phyloP scores from a whole-genome alignment of 345 rosid species.

The Cardamine occulta region DNA sequence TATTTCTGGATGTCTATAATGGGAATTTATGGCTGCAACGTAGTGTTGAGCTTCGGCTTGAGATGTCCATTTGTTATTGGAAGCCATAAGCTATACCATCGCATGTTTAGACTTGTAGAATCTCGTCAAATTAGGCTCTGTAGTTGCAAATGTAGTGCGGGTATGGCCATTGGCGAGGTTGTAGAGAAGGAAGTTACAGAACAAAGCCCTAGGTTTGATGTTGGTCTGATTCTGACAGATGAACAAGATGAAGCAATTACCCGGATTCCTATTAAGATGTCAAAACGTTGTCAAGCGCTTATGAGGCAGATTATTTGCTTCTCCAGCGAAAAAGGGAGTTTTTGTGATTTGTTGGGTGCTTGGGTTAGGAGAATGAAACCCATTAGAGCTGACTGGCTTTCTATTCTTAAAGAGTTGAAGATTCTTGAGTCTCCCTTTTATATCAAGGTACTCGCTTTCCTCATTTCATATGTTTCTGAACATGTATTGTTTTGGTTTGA shows the following conservation, averaged over 20 bases:
- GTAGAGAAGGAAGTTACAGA: conserved; percentile 33
- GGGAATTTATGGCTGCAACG: conserved; percentile 41
- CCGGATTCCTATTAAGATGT: conserved; percentile 61
- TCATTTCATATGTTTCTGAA: too few species aligned
- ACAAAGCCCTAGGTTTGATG: conserved; percentile 52
- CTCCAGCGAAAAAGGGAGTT: conserved; percentile 45
- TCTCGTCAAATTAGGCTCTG: conserved; percentile 12
- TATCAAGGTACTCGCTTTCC: conserved; percentile 52
- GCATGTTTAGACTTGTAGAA: conserved; percentile 21
- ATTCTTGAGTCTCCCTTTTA: conserved; percentile 60
- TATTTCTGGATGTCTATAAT: conserved; percentile 22
- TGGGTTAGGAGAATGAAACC: conserved; percentile 88
- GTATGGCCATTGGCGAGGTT: conserved; percentile 15
- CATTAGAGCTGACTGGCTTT: conserved; percentile 78
- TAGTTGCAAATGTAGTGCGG: conserved; percentile 33
- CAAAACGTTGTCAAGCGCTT: conserved; percentile 68
- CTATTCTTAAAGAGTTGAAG: conserved; percentile 68
- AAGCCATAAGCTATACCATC: conserved; percentile 34
- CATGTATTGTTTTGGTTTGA: too few species aligned
- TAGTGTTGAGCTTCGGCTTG: conserved; percentile 33
- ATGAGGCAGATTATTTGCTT: conserved; percentile 70
- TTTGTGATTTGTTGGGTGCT: conserved; percentile 57
- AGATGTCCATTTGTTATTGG: conserved; percentile 16
- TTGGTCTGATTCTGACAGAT: conserved; percentile 48
- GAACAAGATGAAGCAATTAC: conserved; percentile 60